Evolutionary conservation across 116 monocot genomes (phyloP).

Genomic region (Thalassia testudinum): DNA sequence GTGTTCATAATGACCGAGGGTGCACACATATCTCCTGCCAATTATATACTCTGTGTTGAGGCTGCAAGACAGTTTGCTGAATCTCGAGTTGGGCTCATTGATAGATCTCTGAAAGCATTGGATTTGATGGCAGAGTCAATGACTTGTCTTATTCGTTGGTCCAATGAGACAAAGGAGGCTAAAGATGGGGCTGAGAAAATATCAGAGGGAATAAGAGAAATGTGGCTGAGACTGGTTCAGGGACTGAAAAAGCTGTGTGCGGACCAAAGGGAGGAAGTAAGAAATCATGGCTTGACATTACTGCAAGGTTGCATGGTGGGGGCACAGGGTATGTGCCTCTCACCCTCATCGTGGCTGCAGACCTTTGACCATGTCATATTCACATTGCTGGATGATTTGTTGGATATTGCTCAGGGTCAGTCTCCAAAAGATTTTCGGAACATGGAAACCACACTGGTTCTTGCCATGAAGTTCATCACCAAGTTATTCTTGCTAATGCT

Average conservation of each 20-base stretch:
- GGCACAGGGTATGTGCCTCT: conserved; percentile 40
- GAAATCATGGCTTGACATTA: conserved; percentile 53
- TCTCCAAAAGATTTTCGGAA: conserved; percentile 67
- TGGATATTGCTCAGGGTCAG: conserved; percentile 44
- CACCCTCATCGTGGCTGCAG: conserved; percentile 36
- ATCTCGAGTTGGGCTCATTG: conserved; percentile 43
- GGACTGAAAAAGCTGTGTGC: conserved; percentile 47
- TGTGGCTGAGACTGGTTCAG: conserved; percentile 65
- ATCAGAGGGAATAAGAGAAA: conserved; percentile 55
- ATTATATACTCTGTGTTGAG: conserved; percentile 49
- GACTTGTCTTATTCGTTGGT: conserved; percentile 43
- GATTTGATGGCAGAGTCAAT: conserved; percentile 60
- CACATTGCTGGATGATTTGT: conserved; percentile 49
- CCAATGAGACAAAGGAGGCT: conserved; percentile 25
- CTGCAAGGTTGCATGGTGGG: conserved; percentile 58
- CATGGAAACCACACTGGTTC: conserved; percentile 63
- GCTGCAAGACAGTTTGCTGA: conserved; percentile 79
- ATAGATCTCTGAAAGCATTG: conserved; percentile 41
- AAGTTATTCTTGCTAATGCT: conserved; percentile 58
- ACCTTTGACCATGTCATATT: conserved; percentile 55
- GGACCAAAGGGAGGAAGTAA: conserved; percentile 75
- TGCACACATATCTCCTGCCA: conserved; percentile 50
- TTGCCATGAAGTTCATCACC: conserved; percentile 48
- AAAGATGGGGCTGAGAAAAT: conserved; percentile 41
- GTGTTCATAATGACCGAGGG: conserved; percentile 74